phyloP scores from a whole-genome alignment of 1,284 basidiomycete species.

The Fistulinella cinereoalba region DNA sequence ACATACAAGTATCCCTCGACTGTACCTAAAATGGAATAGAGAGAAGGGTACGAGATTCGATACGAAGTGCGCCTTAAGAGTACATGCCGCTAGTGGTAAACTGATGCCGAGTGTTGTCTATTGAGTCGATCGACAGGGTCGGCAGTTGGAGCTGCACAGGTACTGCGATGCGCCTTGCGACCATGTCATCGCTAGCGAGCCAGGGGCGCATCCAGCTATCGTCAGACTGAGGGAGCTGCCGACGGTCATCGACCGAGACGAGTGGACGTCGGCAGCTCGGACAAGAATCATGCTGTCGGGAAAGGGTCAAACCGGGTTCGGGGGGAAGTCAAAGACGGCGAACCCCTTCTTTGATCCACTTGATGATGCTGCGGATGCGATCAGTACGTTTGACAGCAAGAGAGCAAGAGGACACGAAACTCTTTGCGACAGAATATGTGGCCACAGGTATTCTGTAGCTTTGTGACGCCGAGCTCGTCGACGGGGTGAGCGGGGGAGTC shows the following conservation, averaged over 20 bases:
- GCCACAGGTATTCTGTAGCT: conserved; percentile 57
- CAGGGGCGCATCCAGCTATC: conserved; percentile 25
- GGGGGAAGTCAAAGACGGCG: conserved; percentile 21
- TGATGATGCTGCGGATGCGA: conserved; percentile 48
- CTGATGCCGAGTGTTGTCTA: conserved; percentile 29
- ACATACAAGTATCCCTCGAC: conserved; percentile 19
- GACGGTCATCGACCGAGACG: conserved; percentile 22
- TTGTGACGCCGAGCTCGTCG: conserved; percentile 68
- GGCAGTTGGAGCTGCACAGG: conserved; percentile 24
- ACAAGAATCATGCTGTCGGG: conserved; percentile 54
- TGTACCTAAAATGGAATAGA: conserved; percentile 24
- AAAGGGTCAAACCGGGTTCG: conserved; percentile 9
- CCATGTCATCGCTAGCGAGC: conserved; percentile 20
- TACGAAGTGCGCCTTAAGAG: conserved; percentile 35
- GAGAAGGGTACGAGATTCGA: conserved; percentile 18
- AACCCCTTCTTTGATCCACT: conserved; percentile 62
- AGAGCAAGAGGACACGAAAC: conserved; percentile 37
- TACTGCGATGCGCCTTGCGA: conserved; percentile 13
- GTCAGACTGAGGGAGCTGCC: background rate
- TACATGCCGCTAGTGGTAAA: conserved; percentile 56
- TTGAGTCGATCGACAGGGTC: conserved; percentile 15
- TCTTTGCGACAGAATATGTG: conserved; percentile 76
- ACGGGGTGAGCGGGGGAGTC: conserved; percentile 68
- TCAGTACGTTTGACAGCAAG: conserved; percentile 9
- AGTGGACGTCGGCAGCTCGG: conserved; percentile 58